Conservation (phyloP, 257 asterid genomes). For the Nicotiana undulata region DNA sequence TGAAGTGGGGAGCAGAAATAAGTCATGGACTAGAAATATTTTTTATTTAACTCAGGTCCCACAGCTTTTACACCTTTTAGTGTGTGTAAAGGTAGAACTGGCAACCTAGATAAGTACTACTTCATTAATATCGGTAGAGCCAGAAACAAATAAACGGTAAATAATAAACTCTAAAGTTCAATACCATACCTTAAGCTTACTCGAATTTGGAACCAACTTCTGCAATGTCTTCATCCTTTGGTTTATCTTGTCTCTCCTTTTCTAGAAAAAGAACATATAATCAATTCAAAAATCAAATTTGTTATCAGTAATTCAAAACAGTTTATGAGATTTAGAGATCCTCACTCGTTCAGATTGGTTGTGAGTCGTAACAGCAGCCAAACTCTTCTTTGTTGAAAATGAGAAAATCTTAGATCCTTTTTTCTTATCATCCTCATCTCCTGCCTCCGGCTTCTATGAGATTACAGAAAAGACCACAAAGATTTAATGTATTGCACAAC, state of each 20-base stretch:
- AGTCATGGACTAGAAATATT: neutral
- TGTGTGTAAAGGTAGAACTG: neutral
- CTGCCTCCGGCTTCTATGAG: conserved; percentile 26
- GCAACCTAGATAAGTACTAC: neutral
- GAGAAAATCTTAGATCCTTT: conserved; percentile 41
- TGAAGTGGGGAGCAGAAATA: neutral
- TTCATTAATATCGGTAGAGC: neutral
- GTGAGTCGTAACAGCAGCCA: conserved; percentile 75
- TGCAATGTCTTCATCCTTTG: conserved; percentile 84
- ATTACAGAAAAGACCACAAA: neutral
- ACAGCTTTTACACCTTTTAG: neutral
- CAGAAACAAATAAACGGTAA: neutral
- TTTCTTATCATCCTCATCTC: conserved; percentile 26
- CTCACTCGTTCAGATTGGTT: conserved; percentile 79
- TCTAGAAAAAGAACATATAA: conserved; percentile 20
- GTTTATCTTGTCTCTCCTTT: conserved; percentile 91
- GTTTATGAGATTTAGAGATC: neutral
- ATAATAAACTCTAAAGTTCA: neutral
- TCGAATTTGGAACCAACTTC: conserved; percentile 92
- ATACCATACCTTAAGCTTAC: conserved; percentile 98
- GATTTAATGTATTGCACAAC: neutral
- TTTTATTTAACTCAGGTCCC: neutral
- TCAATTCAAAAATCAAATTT: neutral
- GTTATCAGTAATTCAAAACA: neutral
- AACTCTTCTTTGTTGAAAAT: conserved; percentile 47